Base-by-base conservation (phyloP, 306 rosid species). In the Dalbergia cochinchinensis region DNA sequence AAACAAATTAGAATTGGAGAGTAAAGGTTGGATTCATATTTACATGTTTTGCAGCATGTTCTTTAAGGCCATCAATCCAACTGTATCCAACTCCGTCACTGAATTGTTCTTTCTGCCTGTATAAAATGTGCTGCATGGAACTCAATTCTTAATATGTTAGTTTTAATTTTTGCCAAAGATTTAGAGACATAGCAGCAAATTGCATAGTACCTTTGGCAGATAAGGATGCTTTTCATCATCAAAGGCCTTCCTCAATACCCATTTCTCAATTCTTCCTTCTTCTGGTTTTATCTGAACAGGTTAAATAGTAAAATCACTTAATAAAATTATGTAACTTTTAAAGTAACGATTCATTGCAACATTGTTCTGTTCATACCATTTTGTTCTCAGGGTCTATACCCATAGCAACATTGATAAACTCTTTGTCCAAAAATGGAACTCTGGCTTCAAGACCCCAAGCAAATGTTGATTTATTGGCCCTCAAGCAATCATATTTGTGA, bases 381-480 rank as follows among this genome's bases (percentile, higher is more conserved):
- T 94, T 94, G 79, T 33, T n/a, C 79, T 85, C 82, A 0, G 97
- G 98, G 73, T 94, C 97, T 78, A 94, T 91, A 71, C 59, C 73
- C 98, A 91, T 94, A 15, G 98, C 97, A 35, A 85, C 86, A 57
- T 42, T 73, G 37, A 94, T 87, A 31, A 91, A 94, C 3, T 88
- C 92, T 48, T 91, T 94, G 73, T 94, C 98, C 62, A 94, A 74
- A 83, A 94, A 94, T 10, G 98, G 98, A 53, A 94, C 98, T 66
- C 97, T 77, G 15, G 97, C 98, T 85, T 94, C 98, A 54, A 94
- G 73, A 11, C 98, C 98, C 98, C 98, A 91, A 1, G 97, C 95
- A 73, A 77, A 91, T 34, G 94, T 86, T 35, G 98, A 69, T 65
- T 94, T 94, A 82, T 94, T 94, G 47, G 98, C 98, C 83, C 98